phyloP scores from a whole-genome alignment of 257 asterid species.

The Solanum paucissectum region DNA sequence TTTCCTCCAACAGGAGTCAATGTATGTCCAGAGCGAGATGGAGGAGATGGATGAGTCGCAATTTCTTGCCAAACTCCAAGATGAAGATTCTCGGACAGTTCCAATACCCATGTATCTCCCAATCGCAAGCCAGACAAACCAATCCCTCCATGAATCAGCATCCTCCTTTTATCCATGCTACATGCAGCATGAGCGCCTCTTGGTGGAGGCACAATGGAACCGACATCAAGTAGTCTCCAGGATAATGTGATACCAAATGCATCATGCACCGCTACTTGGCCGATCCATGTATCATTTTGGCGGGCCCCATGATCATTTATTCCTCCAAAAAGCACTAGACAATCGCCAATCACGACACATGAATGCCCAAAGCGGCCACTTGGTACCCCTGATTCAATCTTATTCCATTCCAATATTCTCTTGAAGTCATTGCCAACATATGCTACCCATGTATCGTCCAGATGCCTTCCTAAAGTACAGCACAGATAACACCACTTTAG shows the following conservation, averaged over 20 bases:
- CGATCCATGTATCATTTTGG: slow-evolving; percentile 73
- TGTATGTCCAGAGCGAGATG: slow-evolving; percentile 87
- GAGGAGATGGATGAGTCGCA: slow-evolving; percentile 41
- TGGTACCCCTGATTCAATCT: slow-evolving; percentile 56
- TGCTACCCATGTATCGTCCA: slow-evolving; percentile 89
- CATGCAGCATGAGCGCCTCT: slow-evolving; percentile 96
- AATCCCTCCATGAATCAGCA: slow-evolving; percentile 86
- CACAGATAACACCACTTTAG: not conserved
- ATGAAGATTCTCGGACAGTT: slow-evolving; percentile 47
- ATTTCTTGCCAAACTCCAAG: slow-evolving; percentile 62
- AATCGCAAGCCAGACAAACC: slow-evolving; percentile 54
- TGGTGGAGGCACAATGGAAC: slow-evolving; percentile 47
- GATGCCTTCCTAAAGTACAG: slow-evolving; percentile 60
- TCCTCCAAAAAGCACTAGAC: slow-evolving; percentile 77
- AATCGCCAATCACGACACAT: slow-evolving; percentile 44
- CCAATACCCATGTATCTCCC: slow-evolving; percentile 68
- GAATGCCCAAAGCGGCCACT: slow-evolving; percentile 90
- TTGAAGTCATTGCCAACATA: slow-evolving; percentile 32
- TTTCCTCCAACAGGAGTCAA: slow-evolving; percentile 47
- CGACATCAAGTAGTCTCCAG: slow-evolving; percentile 63
- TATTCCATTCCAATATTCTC: slow-evolving; percentile 54
- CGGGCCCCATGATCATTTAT: slow-evolving; percentile 70
- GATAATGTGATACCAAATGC: slow-evolving; percentile 38
- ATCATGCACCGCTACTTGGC: slow-evolving; percentile 32
- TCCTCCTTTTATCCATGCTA: slow-evolving; percentile 33